A percentile compares a stretch with the other conserved stretches of the same genome.
Conservation (phyloP, 768 basidiomycete genomes). For the Hemileccinum rubropunctum region DNA sequence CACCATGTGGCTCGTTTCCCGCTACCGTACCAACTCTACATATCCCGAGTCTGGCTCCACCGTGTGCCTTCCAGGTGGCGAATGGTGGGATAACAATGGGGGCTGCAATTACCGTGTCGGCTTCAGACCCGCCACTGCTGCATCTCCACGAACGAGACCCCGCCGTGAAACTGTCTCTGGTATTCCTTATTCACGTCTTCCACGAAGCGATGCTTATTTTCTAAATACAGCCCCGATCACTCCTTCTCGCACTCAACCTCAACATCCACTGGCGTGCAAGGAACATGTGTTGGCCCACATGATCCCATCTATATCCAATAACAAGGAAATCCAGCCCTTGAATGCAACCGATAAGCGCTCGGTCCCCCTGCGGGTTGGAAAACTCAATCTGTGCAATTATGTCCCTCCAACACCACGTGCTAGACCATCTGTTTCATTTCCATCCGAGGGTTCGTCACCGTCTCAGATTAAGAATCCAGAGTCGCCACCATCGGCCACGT, state of each 20-base stretch:
- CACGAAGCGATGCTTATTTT: constrained; percentile 1
- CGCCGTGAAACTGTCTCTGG: constrained; percentile 24
- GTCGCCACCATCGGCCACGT: background rate
- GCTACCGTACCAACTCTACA: constrained; percentile 38
- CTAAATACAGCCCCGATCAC: constrained; percentile 6
- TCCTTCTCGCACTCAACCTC: background rate
- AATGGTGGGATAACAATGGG: constrained; percentile 94
- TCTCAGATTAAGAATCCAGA: background rate
- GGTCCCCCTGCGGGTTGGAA: constrained; percentile 12
- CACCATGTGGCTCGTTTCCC: constrained; percentile 59
- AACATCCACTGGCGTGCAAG: constrained; percentile 3
- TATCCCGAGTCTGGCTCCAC: constrained; percentile 15
- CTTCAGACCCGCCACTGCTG: constrained; percentile 41
- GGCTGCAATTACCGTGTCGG: constrained; percentile 74
- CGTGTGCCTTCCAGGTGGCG: constrained; percentile 48
- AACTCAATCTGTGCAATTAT: constrained; percentile 33
- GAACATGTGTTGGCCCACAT: constrained; percentile 13
- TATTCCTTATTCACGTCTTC: background rate
- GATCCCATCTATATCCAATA: background rate
- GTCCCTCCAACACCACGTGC: constrained; percentile 24
- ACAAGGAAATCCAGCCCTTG: background rate
- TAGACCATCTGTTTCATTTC: constrained; percentile 1
- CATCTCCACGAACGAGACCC: background rate
- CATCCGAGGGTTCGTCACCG: background rate
- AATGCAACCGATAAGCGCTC: background rate